phyloP scores from a whole-genome alignment of 139 green algal species.

The Pseudopediastrum boryanum region DNA sequence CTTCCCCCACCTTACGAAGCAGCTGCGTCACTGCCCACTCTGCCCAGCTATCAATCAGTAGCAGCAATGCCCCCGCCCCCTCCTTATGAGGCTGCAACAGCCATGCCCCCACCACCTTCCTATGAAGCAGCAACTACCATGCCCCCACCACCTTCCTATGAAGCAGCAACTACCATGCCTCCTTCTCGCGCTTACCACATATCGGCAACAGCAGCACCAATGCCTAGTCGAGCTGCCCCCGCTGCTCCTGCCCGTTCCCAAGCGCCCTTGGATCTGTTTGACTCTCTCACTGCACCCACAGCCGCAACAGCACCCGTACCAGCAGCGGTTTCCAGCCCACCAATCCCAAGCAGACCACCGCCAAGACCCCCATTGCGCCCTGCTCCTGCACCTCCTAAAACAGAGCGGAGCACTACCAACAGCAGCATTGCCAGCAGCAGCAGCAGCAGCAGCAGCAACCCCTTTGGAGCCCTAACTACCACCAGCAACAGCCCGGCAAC shows the following conservation, averaged over 20 bases:
- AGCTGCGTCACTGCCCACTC: not conserved
- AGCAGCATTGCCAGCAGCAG: not conserved
- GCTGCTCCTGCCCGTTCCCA: not conserved
- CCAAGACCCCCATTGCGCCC: not conserved
- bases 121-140: not conserved
- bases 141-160: constrained; percentile 5
- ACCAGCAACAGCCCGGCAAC: not conserved
- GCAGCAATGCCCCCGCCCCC: constrained; percentile 7
- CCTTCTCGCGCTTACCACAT: not conserved
- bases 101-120: not conserved
- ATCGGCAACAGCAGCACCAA: not conserved
- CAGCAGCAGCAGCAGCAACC: not conserved
- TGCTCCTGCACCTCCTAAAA: constrained; percentile 23
- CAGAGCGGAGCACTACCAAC: too few relatives aligned
- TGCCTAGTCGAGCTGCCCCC: constrained; percentile 1
- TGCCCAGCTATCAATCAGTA: constrained; percentile 16
- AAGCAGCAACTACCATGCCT: not conserved
- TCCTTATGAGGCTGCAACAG: constrained; percentile 5
- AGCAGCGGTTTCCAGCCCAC: not conserved
- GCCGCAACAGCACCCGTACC: not conserved
- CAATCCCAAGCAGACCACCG: constrained; percentile 5
- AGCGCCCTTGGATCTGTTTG: not conserved
- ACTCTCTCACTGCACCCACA: not conserved
- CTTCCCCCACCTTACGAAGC: too few relatives aligned
- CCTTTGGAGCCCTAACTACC: not conserved